Base-by-base conservation (phyloP, 345 rosid species). In the Bruguiera gymnorhiza region DNA sequence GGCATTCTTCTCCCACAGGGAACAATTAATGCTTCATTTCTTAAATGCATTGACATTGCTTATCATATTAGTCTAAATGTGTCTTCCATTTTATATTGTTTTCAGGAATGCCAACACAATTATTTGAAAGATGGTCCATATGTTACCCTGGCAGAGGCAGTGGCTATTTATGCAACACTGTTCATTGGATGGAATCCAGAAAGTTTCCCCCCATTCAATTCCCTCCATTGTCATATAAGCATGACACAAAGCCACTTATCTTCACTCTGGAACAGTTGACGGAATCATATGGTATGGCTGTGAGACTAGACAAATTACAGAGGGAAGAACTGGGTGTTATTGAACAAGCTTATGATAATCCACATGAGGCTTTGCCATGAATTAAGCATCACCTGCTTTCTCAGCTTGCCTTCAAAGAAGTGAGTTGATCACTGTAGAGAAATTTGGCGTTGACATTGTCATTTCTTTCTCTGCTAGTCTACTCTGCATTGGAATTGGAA, bases 201-300 rank as follows among this genome's bases (percentile, higher is more conserved):
- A 96, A 90, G 75, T 96, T 96, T 75, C 89, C 99, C 5, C 98
- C 99, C 52, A 96, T 96, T 68, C 99, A 97, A 43, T 96, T 96
- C 73, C 99, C 99, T 69, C 99, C 99, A 9, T 72, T 96, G 73
- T 96, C 99, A 5, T 96, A 96, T 83, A 96, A 92, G 83, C 99
- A 96, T 79, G 99, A 92, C 78, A 96, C 99, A 0, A 92, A 96
- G 84, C 82, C 92, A 57, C 96, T 96, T 65, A 96, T 96, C 79
- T 91, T 96, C 76, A 97, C 99, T 66, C 85, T 92, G 73, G 98
- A 96, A 81, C 90, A 98, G 82, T 80, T 96, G 83, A 96, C 92
- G 78, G 99, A 96, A 76, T 92, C 99, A n/a, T 96, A 96, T 73
- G 92, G 99, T 82, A 98, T 96, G 66, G 99, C 99, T 74, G 99